Conservation (phyloP, 495 filamentous ascomycete genomes). For the Penicillium herquei region DNA sequence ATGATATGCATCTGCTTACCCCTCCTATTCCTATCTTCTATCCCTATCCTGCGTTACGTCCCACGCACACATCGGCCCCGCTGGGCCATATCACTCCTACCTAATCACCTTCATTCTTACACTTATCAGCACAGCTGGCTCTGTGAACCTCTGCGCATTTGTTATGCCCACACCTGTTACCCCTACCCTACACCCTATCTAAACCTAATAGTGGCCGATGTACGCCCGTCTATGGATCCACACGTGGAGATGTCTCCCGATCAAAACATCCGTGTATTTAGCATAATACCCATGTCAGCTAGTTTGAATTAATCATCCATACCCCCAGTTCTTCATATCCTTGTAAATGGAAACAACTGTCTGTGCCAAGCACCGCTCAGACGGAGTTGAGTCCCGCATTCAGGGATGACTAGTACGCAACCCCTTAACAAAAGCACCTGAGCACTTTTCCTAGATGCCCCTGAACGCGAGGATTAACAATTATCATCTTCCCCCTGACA, state of each 20-base stretch:
- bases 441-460: no score
- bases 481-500: no score
- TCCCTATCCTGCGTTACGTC: conserved; percentile 2
- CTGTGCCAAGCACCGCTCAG: conserved; percentile 15
- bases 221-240: conserved; percentile 24
- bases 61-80: conserved; percentile 5
- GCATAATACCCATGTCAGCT: conserved; percentile 30
- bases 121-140: conserved; percentile 25
- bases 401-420: conserved; percentile 10
- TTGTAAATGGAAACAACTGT: neutral
- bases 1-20: neutral
- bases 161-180: neutral
- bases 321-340: no score
- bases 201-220: conserved; percentile 26
- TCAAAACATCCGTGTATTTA: conserved; percentile 23
- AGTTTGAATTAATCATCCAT: conserved; percentile 1
- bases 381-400: conserved; percentile 7
- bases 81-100: neutral
- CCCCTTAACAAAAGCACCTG: neutral
- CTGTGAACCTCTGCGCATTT: conserved; percentile 17
- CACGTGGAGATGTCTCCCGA: conserved; percentile 21
- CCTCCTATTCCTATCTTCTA: neutral
- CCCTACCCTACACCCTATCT: conserved; percentile 5
- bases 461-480: no score
- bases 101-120: conserved; percentile 13